Base-by-base conservation (phyloP, 2,329 filamentous ascomycete species). In the Fusarium stilboides region DNA sequence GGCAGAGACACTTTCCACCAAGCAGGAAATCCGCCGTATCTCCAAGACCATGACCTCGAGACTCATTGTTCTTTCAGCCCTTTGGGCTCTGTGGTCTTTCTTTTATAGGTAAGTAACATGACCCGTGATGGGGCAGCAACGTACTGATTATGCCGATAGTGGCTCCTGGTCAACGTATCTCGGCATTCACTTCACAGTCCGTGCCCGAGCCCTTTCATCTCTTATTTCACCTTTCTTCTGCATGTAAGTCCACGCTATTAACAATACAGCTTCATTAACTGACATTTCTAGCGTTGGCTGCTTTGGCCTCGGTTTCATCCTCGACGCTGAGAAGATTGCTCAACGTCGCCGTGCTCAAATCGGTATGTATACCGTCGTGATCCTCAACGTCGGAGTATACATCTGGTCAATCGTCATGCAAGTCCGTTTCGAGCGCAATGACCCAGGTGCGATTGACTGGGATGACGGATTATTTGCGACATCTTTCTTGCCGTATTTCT, bases 401-500 rank as follows among this genome's bases (percentile, higher is more conserved):
- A 62, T 62, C 36, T 62, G 60, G 60, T 62, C 60, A 1, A 62
- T 62, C 9, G 34, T 62, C 1, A 62, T 62, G 60, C 60, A 62
- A 56, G 17, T 37, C 12, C 31, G 37, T 6, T 62, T 62, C 5
- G 12, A 62, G 2, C 36, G 17, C 1, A 62, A 56, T 0, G 46
- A 62, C 0, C 57, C 60, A 5, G 57, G 49, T 8, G 47, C 47
- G 3, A 62, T 62, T 3, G 60, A 62, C 9, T 62, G 60, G 60
- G 60, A 62, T 0, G 60, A 62, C 2, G 8, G 49, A 2, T n/a
- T 62, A 2, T 62, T 62, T 8, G 47, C 42, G 0, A 62, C 57
- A 0, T 62, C 60, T 0, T 62, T 62, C 24, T 15, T 62, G 22
- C 60, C 60, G 0, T 62, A 62, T 3, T 62, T 62, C 31, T 62